Percentiles rank a stretch among this genome's conserved stretches.
These are phyloP conservation scores for Gossypium herbaceum DNA, from an alignment of 345 rosid species.

Conservation along the genomic window DNA sequence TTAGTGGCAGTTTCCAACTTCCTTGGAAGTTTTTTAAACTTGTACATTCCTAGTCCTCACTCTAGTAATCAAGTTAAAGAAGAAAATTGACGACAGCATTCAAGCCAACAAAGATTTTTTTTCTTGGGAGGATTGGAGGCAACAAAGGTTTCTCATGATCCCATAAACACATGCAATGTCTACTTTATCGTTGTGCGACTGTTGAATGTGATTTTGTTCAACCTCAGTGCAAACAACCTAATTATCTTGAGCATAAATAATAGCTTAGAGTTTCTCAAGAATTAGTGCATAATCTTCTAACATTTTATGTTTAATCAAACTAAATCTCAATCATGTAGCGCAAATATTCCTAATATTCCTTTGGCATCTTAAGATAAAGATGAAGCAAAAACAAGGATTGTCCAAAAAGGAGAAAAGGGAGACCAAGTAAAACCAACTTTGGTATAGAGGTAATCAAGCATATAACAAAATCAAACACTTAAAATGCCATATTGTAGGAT, in stretches of 20 bases:
- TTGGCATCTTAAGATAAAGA: neutral
- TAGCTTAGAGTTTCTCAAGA: neutral
- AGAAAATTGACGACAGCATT: neutral
- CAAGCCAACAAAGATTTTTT: neutral
- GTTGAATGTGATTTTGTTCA: neutral
- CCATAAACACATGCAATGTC: neutral
- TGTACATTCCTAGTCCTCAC: neutral
- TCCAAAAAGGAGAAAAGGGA: neutral
- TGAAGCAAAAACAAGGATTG: neutral
- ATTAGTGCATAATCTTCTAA: neutral
- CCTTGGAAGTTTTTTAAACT: neutral
- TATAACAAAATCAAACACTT: conserved; percentile 2
- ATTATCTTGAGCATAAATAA: neutral
- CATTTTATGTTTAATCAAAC: neutral
- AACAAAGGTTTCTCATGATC: neutral
- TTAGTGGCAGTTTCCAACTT: neutral
- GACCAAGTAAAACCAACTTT: neutral
- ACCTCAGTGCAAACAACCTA: conserved; percentile 7
- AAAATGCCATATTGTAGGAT: neutral
- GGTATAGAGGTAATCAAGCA: conserved; percentile 1
- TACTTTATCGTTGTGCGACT: neutral
- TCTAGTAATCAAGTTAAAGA: neutral
- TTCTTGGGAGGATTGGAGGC: neutral
- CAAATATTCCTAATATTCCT: neutral
- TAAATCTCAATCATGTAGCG: neutral